Evolutionary conservation across 2,329 filamentous ascomycete species (phyloP).

Genomic region (Fusarium tuaranense): DNA sequence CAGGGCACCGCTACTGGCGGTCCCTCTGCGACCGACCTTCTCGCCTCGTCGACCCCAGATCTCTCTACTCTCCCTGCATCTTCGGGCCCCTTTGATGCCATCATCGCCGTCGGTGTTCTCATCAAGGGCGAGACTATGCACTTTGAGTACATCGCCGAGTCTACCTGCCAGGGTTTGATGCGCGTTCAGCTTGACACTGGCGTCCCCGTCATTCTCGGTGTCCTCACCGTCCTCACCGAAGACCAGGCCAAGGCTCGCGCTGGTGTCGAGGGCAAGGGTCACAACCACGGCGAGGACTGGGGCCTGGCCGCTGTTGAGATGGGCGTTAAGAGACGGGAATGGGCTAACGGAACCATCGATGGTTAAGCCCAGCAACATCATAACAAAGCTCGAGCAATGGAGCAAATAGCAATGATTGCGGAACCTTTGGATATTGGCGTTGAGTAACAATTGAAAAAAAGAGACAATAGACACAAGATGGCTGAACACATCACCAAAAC

Average conservation of each 20-base stretch:
- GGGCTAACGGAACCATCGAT: slow-evolving; percentile 77
- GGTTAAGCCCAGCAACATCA: slow-evolving; percentile 42
- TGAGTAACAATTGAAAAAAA: slow-evolving; percentile 3
- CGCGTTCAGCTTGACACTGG: slow-evolving; percentile 90
- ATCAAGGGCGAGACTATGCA: slow-evolving; percentile 99
- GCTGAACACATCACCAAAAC: slow-evolving; percentile 7
- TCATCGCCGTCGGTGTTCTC: slow-evolving; percentile 94
- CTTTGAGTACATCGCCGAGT: slow-evolving; percentile 97
- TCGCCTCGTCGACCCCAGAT: slow-evolving; percentile 76
- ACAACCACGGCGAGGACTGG: slow-evolving; percentile 99
- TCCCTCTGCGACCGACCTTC: slow-evolving; percentile 80
- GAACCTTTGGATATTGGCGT: slow-evolving; percentile 2
- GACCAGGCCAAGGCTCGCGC: slow-evolving; percentile 89
- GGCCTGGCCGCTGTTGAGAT: slow-evolving; percentile 94
- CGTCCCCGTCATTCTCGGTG: slow-evolving; percentile 90
- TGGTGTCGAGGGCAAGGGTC: slow-evolving; percentile 74
- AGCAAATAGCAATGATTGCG: slow-evolving; percentile 18
- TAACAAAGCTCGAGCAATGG: not conserved
- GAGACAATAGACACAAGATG: not conserved
- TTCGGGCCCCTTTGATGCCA: slow-evolving; percentile 85
- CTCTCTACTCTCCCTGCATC: slow-evolving; percentile 62
- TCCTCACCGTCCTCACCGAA: slow-evolving; percentile 89
- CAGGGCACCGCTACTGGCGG: slow-evolving; percentile 75
- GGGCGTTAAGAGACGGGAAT: slow-evolving; percentile 86
- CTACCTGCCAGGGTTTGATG: slow-evolving; percentile 93